Evolutionary conservation across 2,329 filamentous ascomycete species (phyloP), one percentile per base, ranked within the genome.

Genomic region (Nemania serpens): DNA sequence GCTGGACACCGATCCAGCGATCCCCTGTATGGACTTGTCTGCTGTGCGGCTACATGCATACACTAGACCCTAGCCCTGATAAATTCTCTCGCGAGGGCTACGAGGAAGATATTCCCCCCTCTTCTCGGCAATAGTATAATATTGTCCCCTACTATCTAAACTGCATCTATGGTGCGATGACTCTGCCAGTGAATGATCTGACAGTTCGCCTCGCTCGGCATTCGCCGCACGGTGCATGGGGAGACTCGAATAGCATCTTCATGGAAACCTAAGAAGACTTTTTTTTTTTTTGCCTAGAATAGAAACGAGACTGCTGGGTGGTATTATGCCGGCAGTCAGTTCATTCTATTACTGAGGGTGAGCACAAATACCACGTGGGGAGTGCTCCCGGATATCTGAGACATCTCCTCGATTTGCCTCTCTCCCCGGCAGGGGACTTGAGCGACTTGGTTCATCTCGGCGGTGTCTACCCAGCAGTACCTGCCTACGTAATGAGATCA

Each of bases 311-410:
- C 10, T 18, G 51, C 17, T 36, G 13, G 50, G 20, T 36, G 47
- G 43, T 46, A 7, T 12, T 5, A 59, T 34, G 39, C 52, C 57
- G 60, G 52, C 22, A 62, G 39, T 61, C 47, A 47, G 11, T 49
- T 41, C 18, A 51, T 48, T 58, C 22, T 50, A 49, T n/a, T 47
- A 49, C 15, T 47, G 46, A 58, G 36, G 13, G 51, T 65, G 66
- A 70, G 49, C 61, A 69, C 66, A 66, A 63, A 66, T 66, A 47
- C 69, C 70, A 73, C 70, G 70, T 71, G 70, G 67, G 58, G 67
- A 63, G 62, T 42, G 56, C 61, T 65, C 68, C 62, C 68, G 68
- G 70, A 61, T 66, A 63, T 64, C 58, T 71, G 64, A 73, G 70
- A 73, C 70, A 72, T 60, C 59, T 60, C 62, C 58, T 63, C 58